phyloP scores from a whole-genome alignment of 495 filamentous ascomycete species.

The Lindgomyces ingoldianus region DNA sequence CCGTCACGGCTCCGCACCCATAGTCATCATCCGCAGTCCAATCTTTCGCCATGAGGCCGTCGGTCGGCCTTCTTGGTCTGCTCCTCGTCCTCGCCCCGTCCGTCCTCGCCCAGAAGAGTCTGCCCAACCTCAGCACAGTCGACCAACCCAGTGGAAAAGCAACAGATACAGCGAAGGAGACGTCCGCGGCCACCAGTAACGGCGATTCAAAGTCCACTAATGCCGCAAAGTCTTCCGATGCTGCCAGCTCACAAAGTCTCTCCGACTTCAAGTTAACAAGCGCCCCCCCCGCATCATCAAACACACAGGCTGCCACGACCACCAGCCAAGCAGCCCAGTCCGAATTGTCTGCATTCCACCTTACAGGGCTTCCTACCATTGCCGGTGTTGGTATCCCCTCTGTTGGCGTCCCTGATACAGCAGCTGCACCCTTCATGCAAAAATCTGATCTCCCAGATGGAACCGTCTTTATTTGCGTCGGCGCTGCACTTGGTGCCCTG shows the following conservation, averaged over 20 bases:
- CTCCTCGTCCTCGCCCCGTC: constrained; percentile 32
- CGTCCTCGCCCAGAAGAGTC: constrained; percentile 29
- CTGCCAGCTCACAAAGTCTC: not conserved
- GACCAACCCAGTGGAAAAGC: constrained; percentile 11
- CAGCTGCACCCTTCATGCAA: constrained; percentile 91
- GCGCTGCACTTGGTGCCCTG: constrained; percentile 80
- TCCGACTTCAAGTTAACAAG: constrained; percentile 4
- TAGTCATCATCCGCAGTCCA: not conserved
- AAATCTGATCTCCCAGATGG: constrained; percentile 88
- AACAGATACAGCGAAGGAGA: constrained; percentile 8
- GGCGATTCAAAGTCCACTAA: constrained; percentile 2
- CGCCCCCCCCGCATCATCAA: constrained; percentile 28
- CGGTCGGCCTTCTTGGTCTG: constrained; percentile 29
- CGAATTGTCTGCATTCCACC: constrained; percentile 30
- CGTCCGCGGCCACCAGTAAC: constrained; percentile 36
- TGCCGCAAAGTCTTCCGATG: not conserved
- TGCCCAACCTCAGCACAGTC: constrained; percentile 31
- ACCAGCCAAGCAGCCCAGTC: constrained; percentile 10
- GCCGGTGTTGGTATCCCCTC: constrained; percentile 55
- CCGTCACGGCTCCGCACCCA: not conserved
- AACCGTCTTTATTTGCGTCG: constrained; percentile 93
- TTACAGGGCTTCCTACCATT: constrained; percentile 52
- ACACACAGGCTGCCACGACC: constrained; percentile 8
- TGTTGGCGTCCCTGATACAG: constrained; percentile 75
- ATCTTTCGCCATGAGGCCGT: constrained; percentile 32